Evolutionary conservation across 2,329 filamentous ascomycete genomes (phyloP).

Genomic region (Claviceps africana): DNA sequence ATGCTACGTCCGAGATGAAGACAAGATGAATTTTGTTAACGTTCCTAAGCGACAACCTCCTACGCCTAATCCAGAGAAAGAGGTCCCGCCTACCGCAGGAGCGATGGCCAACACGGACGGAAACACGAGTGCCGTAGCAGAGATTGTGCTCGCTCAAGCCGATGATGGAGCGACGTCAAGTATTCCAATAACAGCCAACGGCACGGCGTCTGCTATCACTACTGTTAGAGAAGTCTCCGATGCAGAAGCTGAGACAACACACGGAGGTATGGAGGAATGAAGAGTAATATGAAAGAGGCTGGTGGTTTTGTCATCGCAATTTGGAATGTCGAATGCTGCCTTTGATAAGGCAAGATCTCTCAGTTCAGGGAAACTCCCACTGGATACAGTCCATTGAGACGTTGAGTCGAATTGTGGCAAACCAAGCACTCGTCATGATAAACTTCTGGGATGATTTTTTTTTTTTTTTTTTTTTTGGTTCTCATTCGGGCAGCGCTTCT

Average conservation of each 20-base stretch:
- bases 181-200: neutral
- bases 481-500: neutral
- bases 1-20: slow-evolving; percentile 62
- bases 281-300: neutral
- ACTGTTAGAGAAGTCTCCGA: neutral
- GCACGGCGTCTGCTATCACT: neutral
- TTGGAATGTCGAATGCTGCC: neutral
- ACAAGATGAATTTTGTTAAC: slow-evolving; percentile 40
- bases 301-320: neutral
- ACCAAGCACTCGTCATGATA: neutral
- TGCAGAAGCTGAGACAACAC: neutral
- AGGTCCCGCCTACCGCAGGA: slow-evolving; percentile 1
- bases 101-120: slow-evolving; percentile 12
- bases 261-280: neutral
- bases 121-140: slow-evolving; percentile 9
- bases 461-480: neutral
- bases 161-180: neutral
- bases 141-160: neutral
- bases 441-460: neutral
- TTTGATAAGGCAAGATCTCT: neutral
- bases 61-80: slow-evolving; percentile 4
- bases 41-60: slow-evolving; percentile 26
- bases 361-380: neutral
- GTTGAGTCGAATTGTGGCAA: neutral
- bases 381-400: neutral